phyloP scores from a whole-genome alignment of 1,284 basidiomycete species.

The Anthracocystis setariae region DNA sequence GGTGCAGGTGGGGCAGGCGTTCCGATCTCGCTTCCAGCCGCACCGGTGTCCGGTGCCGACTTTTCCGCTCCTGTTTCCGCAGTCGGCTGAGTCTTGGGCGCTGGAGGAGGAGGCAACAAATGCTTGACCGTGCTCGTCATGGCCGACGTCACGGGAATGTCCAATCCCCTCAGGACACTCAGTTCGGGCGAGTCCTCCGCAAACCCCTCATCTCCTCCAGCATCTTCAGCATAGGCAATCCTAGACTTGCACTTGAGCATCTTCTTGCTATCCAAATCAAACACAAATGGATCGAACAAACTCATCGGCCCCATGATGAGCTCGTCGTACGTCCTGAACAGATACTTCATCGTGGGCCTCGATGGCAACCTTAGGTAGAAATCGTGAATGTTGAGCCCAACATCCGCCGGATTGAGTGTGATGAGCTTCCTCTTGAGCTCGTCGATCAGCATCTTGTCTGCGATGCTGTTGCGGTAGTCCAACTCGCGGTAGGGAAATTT shows the following conservation, averaged over 20 bases:
- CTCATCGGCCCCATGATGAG: conserved; percentile 92
- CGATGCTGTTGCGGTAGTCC: conserved; percentile 69
- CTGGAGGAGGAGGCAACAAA: conserved; percentile 44
- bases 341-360: conserved; percentile 84
- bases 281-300: conserved; percentile 89
- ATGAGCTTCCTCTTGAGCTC: conserved; percentile 61
- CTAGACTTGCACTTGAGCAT: conserved; percentile 31
- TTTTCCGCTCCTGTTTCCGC: conserved; percentile 16
- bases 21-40: conserved; percentile 24
- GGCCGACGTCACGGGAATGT: conserved; percentile 55
- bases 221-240: conserved; percentile 26
- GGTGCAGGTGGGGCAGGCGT: conserved; percentile 43
- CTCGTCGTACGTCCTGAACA: conserved; percentile 91
- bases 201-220: conserved; percentile 48
- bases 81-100: conserved; percentile 14
- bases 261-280: conserved; percentile 84
- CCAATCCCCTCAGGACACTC: conserved; percentile 20
- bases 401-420: conserved; percentile 64
- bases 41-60: conserved; percentile 23
- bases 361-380: conserved; percentile 78
- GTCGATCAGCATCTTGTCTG: conserved; percentile 58
- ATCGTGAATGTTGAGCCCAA: conserved; percentile 74
- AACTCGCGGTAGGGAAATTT: conserved; percentile 88
- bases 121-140: conserved; percentile 56
- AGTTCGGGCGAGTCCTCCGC: conserved; percentile 47